Percentiles rank a stretch among this genome's conserved stretches.
phyloP scores from a whole-genome alignment of 2,329 filamentous ascomycete genomes.

The Lachnellula cervina region DNA sequence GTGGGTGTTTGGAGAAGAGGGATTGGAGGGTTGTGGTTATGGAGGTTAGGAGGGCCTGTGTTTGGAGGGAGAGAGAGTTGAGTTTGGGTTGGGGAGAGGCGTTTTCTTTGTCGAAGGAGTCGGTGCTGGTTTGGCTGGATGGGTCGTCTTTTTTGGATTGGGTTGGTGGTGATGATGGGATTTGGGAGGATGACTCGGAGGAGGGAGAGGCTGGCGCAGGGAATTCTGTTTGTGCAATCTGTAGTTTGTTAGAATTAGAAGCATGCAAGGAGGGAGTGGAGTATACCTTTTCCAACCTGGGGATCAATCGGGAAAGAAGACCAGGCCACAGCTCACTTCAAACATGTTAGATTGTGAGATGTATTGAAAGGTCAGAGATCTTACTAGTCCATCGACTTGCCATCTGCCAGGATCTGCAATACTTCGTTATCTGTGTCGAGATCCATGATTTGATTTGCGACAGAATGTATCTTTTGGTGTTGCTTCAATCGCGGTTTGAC shows the following conservation, averaged over 20 bases:
- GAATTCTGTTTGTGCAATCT: constrained; percentile 21
- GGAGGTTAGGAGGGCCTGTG: constrained; percentile 56
- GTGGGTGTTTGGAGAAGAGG: constrained; percentile 70
- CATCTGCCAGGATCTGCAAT: constrained; percentile 41
- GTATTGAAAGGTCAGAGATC: constrained; percentile 24
- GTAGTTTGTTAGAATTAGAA: not conserved
- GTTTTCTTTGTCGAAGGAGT: constrained; percentile 56
- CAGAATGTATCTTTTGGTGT: constrained; percentile 13
- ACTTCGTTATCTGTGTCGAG: constrained; percentile 46
- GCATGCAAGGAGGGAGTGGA: not conserved
- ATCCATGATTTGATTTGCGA: constrained; percentile 44
- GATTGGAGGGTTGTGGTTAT: constrained; percentile 57
- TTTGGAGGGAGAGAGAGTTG: constrained; percentile 55
- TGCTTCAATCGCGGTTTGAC: not conserved
- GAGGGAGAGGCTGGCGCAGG: constrained; percentile 42
- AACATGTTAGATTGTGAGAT: constrained; percentile 14
- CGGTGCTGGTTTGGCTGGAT: constrained; percentile 17
- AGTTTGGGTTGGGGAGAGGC: constrained; percentile 40
- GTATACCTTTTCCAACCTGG: constrained; percentile 34
- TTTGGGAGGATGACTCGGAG: constrained; percentile 38
- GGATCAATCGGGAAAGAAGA: constrained; percentile 34
- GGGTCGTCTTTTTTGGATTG: constrained; percentile 38
- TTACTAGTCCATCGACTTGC: constrained; percentile 53
- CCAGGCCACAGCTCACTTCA: constrained; percentile 36
- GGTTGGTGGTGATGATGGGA: constrained; percentile 51